Conservation (phyloP, 2,329 filamentous ascomycete species). For the Arthrobotrys musiformis region DNA sequence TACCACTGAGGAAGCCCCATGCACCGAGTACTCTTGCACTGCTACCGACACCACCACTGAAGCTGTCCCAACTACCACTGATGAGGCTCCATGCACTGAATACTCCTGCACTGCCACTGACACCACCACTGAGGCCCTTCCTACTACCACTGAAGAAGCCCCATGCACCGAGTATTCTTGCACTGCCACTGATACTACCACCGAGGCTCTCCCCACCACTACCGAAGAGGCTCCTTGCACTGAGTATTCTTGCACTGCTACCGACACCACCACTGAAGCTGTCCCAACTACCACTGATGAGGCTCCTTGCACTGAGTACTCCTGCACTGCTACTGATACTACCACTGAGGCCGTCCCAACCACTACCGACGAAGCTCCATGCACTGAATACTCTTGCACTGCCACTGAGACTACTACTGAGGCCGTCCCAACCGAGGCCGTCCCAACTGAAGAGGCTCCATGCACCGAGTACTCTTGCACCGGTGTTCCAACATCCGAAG, state of each 20-base stretch:
- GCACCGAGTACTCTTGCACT: slow-evolving; percentile 12
- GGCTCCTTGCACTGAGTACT: slow-evolving; percentile 19
- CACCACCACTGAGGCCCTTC: background rate
- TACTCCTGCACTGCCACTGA: slow-evolving; percentile 13
- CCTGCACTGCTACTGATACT: slow-evolving; percentile 8
- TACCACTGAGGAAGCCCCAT: slow-evolving; percentile 1
- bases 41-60: background rate
- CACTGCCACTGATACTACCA: slow-evolving; percentile 12
- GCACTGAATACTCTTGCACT: slow-evolving; percentile 3
- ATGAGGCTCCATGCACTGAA: slow-evolving; percentile 17
- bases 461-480: slow-evolving; percentile 18
- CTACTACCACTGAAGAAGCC: background rate
- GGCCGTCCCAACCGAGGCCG: background rate
- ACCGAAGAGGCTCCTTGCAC: slow-evolving; percentile 20
- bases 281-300: slow-evolving; percentile 7
- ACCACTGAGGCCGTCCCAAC: background rate
- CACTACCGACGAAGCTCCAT: slow-evolving; percentile 5
- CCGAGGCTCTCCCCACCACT: slow-evolving; percentile 1
- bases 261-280: background rate
- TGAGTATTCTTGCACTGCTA: slow-evolving; percentile 43
- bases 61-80: slow-evolving; percentile 6
- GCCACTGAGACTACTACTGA: slow-evolving; percentile 24
- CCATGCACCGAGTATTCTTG: slow-evolving; percentile 28
- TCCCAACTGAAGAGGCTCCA: background rate
- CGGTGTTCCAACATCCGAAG: too few species aligned